Base-by-base conservation (phyloP, 345 rosid genomes). In the Reutealis trisperma region DNA sequence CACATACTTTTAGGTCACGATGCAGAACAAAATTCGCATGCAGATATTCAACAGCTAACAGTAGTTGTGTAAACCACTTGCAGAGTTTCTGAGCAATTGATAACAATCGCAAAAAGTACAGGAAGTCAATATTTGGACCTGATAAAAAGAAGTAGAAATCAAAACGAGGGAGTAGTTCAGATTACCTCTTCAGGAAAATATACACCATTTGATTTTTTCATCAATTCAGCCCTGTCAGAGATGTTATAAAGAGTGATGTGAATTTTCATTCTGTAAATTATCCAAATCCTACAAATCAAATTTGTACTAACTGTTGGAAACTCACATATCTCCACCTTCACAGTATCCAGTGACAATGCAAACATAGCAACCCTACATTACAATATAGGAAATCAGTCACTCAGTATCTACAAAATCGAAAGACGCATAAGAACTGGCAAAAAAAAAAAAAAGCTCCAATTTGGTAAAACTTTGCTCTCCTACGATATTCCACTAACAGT, bases 261-360 rank as follows among this genome's bases (percentile, higher is more conserved):
- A 64, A 75, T 32, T 44, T 44, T 37, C 3, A 37, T 24, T 30
- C 25, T 59, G 47, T 60, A 72, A 81, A 75, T 67, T 60, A 55
- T 10, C 51, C 65, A 74, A 74, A 54, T 10, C 32, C 2, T 77
- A 72, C 54, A 81, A 67, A 62, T 14, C 52, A 73, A 75, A 44
- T 62, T 45, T 59, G 63, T 3, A 30, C 42, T 11, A 67, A 37
- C 49, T 60, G 64, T 57, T 52, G 47, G 55, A 71, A 78, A 90
- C 97, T 89, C 90, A 96, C 99, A 96, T 96, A 85, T 96, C 98
- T 86, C 99, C 99, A 58, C 99, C 99, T 89, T 96, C 99, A 78
- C 99, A 96, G 81, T 96, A 96, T 83, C 99, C 98, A 8, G 98
- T 93, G 76, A 93, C 98, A 82, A 96, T 96, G 84, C 99, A 96